phyloP scores from a whole-genome alignment of 2,329 filamentous ascomycete genomes.

The Dendrostoma leiphaemia region DNA sequence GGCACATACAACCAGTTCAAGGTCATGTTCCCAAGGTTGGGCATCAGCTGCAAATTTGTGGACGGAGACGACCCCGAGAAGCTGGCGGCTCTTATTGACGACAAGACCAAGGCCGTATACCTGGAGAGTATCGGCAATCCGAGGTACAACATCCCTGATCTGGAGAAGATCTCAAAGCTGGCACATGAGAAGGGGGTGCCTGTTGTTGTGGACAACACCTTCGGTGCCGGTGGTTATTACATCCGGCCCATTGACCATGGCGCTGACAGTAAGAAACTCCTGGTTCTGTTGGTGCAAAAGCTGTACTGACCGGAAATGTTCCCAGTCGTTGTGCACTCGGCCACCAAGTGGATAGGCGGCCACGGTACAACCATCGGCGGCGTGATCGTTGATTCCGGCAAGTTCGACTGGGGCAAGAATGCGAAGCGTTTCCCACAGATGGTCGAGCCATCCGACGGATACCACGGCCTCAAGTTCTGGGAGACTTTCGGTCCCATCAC shows the following conservation, averaged over 20 bases:
- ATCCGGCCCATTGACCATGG: slow-evolving; percentile 84
- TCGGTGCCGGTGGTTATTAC: slow-evolving; percentile 90
- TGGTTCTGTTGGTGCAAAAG: not conserved
- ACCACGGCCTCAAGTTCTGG: slow-evolving; percentile 92
- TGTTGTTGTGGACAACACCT: slow-evolving; percentile 85
- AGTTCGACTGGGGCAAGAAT: slow-evolving; percentile 90
- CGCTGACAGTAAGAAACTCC: slow-evolving; percentile 59
- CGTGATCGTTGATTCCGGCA: slow-evolving; percentile 82
- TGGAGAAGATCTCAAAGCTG: slow-evolving; percentile 80
- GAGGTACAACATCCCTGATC: slow-evolving; percentile 87
- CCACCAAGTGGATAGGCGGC: slow-evolving; percentile 96
- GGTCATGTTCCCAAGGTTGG: slow-evolving; percentile 81
- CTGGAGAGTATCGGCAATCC: slow-evolving; percentile 94
- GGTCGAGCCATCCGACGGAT: slow-evolving; percentile 81
- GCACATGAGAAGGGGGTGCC: slow-evolving; percentile 69
- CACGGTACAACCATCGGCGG: slow-evolving; percentile 92
- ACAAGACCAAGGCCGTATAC: slow-evolving; percentile 90
- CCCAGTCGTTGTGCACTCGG: slow-evolving; percentile 78
- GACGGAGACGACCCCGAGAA: slow-evolving; percentile 76
- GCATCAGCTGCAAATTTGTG: slow-evolving; percentile 86
- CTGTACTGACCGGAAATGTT: not conserved
- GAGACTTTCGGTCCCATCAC: slow-evolving; percentile 83
- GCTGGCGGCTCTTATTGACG: slow-evolving; percentile 80
- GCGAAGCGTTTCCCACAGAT: slow-evolving; percentile 88
- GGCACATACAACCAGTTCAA: slow-evolving; percentile 98